phyloP scores from a whole-genome alignment of 805 yeast species.

The Millerozyma miso region DNA sequence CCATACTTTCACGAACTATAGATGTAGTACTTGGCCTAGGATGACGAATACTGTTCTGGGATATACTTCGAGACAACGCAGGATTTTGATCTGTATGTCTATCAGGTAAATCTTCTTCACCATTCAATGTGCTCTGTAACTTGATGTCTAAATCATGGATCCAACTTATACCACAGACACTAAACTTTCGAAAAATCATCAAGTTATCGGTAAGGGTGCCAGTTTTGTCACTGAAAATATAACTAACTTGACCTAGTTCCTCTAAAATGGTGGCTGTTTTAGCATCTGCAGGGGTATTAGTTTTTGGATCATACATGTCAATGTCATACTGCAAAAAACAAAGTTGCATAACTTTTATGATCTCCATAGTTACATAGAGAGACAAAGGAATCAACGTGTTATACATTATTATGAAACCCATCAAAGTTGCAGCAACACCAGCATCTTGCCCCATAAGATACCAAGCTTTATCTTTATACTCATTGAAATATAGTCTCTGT shows the following conservation, averaged over 20 bases:
- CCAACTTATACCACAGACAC: constrained; percentile 89
- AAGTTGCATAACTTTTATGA: constrained; percentile 85
- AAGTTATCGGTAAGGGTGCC: constrained; percentile 94
- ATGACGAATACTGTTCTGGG: constrained; percentile 6
- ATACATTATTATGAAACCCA: constrained; percentile 97
- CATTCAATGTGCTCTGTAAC: constrained; percentile 9
- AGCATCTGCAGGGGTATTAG: constrained; percentile 91
- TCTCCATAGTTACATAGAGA: constrained; percentile 93
- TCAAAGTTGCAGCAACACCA: constrained; percentile 81
- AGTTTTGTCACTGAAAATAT: constrained; percentile 92
- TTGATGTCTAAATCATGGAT: constrained; percentile 64
- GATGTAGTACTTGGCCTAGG: constrained; percentile 28
- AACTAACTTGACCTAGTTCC: constrained; percentile 95
- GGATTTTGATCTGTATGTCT: constrained; percentile 3
- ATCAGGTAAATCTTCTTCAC: background rate
- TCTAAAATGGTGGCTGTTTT: constrained; percentile 93
- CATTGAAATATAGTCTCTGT: constrained; percentile 49
- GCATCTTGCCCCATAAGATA: constrained; percentile 70
- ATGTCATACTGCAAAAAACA: constrained; percentile 80
- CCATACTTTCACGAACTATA: constrained; percentile 31
- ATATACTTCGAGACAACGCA: constrained; percentile 1
- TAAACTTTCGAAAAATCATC: constrained; percentile 87
- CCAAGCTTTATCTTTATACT: constrained; percentile 52
- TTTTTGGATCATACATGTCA: constrained; percentile 84
- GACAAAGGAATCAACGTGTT: constrained; percentile 94